Percentiles rank a stretch among this genome's conserved stretches.
Evolutionary conservation across 2,329 filamentous ascomycete genomes (phyloP).

Genomic region (Apiospora malaysiana): DNA sequence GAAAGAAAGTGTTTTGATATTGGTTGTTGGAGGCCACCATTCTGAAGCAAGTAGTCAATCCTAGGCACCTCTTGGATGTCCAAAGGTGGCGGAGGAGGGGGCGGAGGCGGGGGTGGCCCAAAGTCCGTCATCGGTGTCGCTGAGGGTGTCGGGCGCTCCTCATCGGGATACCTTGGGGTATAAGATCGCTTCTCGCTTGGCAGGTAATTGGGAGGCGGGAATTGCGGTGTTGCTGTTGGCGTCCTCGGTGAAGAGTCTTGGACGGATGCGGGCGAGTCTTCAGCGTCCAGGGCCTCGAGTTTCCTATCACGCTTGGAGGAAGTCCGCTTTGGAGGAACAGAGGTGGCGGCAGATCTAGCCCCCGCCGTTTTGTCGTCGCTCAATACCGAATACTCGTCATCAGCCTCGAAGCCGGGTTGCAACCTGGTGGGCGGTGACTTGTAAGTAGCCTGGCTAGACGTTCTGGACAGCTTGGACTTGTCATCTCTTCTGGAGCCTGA

Average conservation of each 20-base stretch:
- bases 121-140: conserved; percentile 50
- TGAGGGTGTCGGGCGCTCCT: conserved; percentile 46
- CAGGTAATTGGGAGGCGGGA: conserved; percentile 52
- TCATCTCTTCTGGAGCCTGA: conserved; percentile 55
- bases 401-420: conserved; percentile 31
- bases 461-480: conserved; percentile 57
- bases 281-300: conserved; percentile 47
- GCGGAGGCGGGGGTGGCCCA: conserved; percentile 57
- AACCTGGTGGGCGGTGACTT: conserved; percentile 40
- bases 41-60: conserved; percentile 90
- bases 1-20: conserved; percentile 77
- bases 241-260: conserved; percentile 65
- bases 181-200: conserved; percentile 45
- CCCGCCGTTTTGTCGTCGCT: conserved; percentile 42
- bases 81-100: conserved; percentile 79
- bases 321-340: conserved; percentile 44
- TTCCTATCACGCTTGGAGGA: conserved; percentile 38
- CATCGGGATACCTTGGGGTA: conserved; percentile 43
- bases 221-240: conserved; percentile 61
- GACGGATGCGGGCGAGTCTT: conserved; percentile 57
- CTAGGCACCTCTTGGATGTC: conserved; percentile 74
- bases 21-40: conserved; percentile 77
- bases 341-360: conserved; percentile 40
- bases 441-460: conserved; percentile 64
- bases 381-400: conserved; percentile 31